Percentiles rank a stretch among this genome's conserved stretches.
Evolutionary conservation across 805 yeast species (phyloP).

Genomic region (Candida ortonii): DNA sequence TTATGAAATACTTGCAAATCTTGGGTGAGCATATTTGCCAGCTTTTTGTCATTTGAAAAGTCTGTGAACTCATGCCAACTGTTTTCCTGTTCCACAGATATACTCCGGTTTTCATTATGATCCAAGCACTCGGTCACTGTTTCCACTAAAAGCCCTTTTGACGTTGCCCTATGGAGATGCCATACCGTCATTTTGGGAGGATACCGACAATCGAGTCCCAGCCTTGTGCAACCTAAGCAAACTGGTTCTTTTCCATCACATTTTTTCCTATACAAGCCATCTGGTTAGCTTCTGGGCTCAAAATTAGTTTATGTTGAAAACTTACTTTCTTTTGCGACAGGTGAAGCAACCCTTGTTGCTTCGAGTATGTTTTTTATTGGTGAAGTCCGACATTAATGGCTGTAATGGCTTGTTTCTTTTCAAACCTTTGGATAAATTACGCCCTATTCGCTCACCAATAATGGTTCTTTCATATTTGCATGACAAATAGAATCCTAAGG

Average conservation of each 20-base stretch:
- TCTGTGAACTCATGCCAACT: too few species aligned
- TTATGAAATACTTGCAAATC: too few species aligned
- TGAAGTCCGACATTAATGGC: too few species aligned
- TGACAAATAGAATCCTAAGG: too few species aligned
- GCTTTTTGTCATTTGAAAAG: background rate
- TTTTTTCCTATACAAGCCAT: conserved; percentile 4
- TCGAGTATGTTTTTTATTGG: too few species aligned
- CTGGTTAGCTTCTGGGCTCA: conserved; percentile 1
- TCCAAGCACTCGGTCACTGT: background rate
- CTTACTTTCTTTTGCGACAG: conserved; percentile 9
- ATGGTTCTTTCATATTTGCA: too few species aligned
- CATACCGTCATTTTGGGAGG: conserved; percentile 4
- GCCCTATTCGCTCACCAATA: too few species aligned
- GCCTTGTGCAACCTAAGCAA: conserved; percentile 8
- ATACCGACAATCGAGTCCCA: conserved; percentile 6
- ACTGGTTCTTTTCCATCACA: conserved; percentile 7
- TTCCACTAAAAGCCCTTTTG: conserved; percentile 2
- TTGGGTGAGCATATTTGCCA: background rate
- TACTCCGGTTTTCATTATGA: background rate
- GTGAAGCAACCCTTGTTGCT: conserved; percentile 9
- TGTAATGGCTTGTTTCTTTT: too few species aligned
- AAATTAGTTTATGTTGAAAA: background rate
- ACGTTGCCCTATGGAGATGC: conserved; percentile 3
- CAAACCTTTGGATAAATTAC: too few species aligned
- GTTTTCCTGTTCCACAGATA: background rate